Conservation (phyloP, 306 rosid species). For the Arachis stenosperma region DNA sequence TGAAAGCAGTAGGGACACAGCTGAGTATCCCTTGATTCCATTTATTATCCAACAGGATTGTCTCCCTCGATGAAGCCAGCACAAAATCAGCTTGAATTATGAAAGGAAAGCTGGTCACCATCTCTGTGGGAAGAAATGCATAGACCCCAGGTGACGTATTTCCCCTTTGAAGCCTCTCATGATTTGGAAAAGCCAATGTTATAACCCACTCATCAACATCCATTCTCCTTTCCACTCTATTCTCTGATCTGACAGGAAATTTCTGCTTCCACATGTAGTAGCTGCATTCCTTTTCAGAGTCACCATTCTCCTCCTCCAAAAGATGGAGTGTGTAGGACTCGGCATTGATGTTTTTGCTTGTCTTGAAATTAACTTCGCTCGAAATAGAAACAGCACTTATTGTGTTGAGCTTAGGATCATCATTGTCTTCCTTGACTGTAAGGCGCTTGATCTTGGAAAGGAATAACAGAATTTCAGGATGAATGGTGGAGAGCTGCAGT, state of each 20-base stretch:
- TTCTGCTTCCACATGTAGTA: conserved; percentile 72
- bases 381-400: conserved; percentile 51
- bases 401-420: conserved; percentile 47
- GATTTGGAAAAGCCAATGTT: conserved; percentile 66
- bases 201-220: conserved; percentile 62
- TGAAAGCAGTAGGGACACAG: conserved; percentile 55
- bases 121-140: conserved; percentile 74
- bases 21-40: conserved; percentile 71
- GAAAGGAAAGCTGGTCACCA: conserved; percentile 65
- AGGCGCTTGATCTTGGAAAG: conserved; percentile 61
- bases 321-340: conserved; percentile 62
- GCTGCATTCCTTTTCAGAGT: conserved; percentile 41
- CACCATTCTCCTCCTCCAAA: conserved; percentile 42
- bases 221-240: conserved; percentile 55
- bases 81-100: conserved; percentile 75
- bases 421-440: conserved; percentile 51
- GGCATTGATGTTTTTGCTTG: conserved; percentile 60
- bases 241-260: conserved; percentile 55
- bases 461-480: conserved; percentile 60
- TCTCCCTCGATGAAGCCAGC: conserved; percentile 64
- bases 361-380: conserved; percentile 45
- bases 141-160: conserved; percentile 54
- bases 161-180: conserved; percentile 50
- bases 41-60: conserved; percentile 54
- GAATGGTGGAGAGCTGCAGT: conserved; percentile 62